phyloP scores from a whole-genome alignment of 352 stramenopile species.

The Aphanomyces invadans region DNA sequence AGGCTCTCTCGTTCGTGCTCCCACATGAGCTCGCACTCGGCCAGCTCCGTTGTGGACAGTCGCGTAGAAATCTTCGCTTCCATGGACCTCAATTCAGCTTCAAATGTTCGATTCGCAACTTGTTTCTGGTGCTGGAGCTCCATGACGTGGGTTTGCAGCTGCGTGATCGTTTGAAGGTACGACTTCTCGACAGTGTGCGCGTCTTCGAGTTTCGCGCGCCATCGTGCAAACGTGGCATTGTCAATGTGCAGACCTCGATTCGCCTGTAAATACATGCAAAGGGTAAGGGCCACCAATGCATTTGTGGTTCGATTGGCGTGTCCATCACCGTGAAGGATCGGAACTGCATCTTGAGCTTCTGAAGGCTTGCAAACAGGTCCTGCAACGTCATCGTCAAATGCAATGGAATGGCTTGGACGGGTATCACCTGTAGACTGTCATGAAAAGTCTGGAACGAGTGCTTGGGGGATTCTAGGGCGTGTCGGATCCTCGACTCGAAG shows the following conservation, averaged over 20 bases:
- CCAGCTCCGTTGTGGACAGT: neutral
- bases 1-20: neutral
- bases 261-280: neutral
- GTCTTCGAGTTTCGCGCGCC: conserved; percentile 1
- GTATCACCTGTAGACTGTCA: neutral
- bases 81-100: neutral
- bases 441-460: neutral
- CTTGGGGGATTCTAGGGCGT: neutral
- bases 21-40: neutral
- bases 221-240: conserved; percentile 11
- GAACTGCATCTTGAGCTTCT: conserved; percentile 10
- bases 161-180: neutral
- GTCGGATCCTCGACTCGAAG: neutral
- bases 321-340: conserved; percentile 9
- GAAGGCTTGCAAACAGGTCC: neutral
- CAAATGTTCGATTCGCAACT: neutral
- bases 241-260: conserved; percentile 13
- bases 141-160: neutral
- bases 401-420: neutral
- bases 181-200: neutral
- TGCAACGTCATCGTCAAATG: neutral
- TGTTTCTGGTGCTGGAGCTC: neutral
- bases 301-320: no score
- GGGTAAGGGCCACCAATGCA: no score
- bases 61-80: neutral